A percentile compares a stretch with the other conserved stretches of the same genome.
phyloP scores from a whole-genome alignment of 2,329 filamentous ascomycete genomes.

The Scolecobasidium constrictum region DNA sequence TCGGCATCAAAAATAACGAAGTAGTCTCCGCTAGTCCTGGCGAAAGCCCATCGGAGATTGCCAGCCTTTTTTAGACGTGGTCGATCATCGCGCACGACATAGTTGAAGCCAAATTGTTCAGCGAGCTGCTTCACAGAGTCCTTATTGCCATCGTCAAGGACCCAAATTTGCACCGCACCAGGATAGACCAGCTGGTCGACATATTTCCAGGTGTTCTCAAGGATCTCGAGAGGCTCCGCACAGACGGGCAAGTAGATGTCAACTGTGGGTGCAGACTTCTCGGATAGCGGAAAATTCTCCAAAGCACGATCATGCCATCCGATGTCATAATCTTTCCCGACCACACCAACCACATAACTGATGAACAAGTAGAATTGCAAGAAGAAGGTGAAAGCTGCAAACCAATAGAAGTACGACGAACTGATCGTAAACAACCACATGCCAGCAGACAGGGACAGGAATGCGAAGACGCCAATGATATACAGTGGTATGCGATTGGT shows the following conservation, averaged over 20 bases:
- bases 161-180: constrained; percentile 25
- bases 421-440: constrained; percentile 33
- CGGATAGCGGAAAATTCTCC: constrained; percentile 21
- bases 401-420: constrained; percentile 26
- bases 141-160: constrained; percentile 29
- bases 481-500: constrained; percentile 31
- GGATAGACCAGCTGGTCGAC: constrained; percentile 25
- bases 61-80: constrained; percentile 32
- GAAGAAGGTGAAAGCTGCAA: constrained; percentile 27
- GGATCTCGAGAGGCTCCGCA: constrained; percentile 30
- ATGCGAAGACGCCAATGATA: constrained; percentile 29
- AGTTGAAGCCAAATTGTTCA: constrained; percentile 25
- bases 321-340: constrained; percentile 30
- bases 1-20: constrained; percentile 34
- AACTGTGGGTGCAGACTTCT: constrained; percentile 25
- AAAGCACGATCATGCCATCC: constrained; percentile 22
- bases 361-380: constrained; percentile 31
- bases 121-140: constrained; percentile 22
- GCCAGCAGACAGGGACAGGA: constrained; percentile 29
- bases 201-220: constrained; percentile 28
- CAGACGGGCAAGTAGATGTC: constrained; percentile 33
- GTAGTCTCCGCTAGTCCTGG: constrained; percentile 27
- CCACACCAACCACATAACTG: constrained; percentile 29
- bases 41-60: constrained; percentile 32
- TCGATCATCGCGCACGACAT: constrained; percentile 30